phyloP scores from a whole-genome alignment of 1,284 basidiomycete genomes.

The Marasmius fiardii region DNA sequence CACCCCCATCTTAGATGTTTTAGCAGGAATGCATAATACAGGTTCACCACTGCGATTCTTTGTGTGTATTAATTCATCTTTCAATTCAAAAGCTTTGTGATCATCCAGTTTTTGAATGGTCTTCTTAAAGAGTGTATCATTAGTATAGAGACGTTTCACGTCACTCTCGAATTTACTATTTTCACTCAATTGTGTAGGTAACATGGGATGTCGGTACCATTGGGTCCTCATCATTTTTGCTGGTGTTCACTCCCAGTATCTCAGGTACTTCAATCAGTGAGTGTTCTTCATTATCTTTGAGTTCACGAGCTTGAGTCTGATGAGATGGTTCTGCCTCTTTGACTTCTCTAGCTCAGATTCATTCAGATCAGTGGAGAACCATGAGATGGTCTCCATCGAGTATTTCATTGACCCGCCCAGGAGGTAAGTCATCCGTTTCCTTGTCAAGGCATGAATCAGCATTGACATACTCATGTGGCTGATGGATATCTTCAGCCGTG shows the following conservation, averaged over 20 bases:
- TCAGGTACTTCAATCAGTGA: not conserved
- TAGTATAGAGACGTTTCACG: not conserved
- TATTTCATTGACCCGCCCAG: conserved; percentile 6
- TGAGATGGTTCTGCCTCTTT: not conserved
- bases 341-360: conserved; percentile 1
- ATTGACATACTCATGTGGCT: conserved; percentile 23
- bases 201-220: not conserved
- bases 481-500: conserved; percentile 13
- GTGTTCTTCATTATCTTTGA: not conserved
- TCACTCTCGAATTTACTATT: not conserved
- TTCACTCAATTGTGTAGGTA: not conserved
- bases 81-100: not conserved
- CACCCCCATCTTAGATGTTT: too few relatives aligned
- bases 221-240: not conserved
- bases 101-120: not conserved
- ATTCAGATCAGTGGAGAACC: not conserved
- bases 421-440: conserved; percentile 22
- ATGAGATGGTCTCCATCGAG: not conserved
- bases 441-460: conserved; percentile 25
- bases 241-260: not conserved
- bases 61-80: not conserved
- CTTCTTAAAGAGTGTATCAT: not conserved
- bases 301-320: not conserved
- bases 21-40: not conserved
- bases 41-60: not conserved